These are phyloP conservation scores for Glomus cerebriforme DNA, from an alignment of 192 early-diverging fungal species.

Conservation along the genomic window DNA sequence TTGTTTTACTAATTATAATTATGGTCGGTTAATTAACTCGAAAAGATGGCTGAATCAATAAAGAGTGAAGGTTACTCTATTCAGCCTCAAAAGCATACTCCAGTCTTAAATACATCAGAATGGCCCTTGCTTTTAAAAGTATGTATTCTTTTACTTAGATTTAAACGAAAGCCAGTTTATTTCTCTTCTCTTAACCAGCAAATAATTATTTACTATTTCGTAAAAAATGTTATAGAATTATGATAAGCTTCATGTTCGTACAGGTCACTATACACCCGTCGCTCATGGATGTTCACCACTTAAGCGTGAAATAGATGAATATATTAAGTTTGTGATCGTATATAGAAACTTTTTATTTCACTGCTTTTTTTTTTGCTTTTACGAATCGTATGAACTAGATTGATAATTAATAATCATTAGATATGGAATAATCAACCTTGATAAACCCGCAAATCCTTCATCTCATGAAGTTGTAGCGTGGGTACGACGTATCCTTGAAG, in stretches of 20 bases:
- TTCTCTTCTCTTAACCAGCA: neutral
- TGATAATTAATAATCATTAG: constrained; percentile 34
- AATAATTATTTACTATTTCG: neutral
- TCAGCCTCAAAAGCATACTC: constrained; percentile 78
- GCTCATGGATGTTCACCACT: constrained; percentile 92
- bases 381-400: neutral
- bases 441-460: constrained; percentile 99
- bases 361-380: neutral
- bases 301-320: constrained; percentile 88
- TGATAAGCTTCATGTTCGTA: constrained; percentile 96
- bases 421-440: constrained; percentile 99
- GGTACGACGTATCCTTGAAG: constrained; percentile 96
- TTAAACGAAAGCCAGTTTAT: neutral
- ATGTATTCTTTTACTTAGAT: constrained; percentile 3
- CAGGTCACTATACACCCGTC: constrained; percentile 98
- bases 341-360: neutral
- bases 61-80: constrained; percentile 55
- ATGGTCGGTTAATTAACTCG: no score
- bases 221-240: constrained; percentile 67
- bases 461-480: constrained; percentile 99
- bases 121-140: constrained; percentile 97
- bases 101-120: constrained; percentile 85
- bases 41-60: neutral
- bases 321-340: constrained; percentile 61
- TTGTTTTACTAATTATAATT: no score